These are phyloP conservation scores for Linnemannia hyalina DNA, from an alignment of 192 early-diverging fungal genomes.

Conservation along the genomic window DNA sequence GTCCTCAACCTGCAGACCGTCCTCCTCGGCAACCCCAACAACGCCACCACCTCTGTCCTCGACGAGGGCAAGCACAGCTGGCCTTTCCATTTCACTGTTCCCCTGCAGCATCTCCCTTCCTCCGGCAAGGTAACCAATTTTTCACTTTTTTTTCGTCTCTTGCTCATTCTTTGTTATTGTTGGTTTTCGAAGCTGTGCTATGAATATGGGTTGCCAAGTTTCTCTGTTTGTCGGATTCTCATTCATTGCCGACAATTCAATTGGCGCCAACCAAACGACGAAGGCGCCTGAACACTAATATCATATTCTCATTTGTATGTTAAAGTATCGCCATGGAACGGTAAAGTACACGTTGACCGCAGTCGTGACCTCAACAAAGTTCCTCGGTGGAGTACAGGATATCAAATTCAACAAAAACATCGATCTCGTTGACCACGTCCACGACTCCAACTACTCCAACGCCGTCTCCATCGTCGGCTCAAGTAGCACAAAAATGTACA, in stretches of 20 bases:
- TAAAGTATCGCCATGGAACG: conserved; percentile 43
- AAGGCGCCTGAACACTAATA: not conserved
- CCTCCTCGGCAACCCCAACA: conserved; percentile 41
- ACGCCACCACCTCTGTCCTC: conserved; percentile 17
- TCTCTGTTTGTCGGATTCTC: too few relatives aligned
- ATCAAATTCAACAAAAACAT: conserved; percentile 12
- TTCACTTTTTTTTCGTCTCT: not conserved
- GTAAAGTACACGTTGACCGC: conserved; percentile 40
- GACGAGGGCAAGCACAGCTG: conserved; percentile 29
- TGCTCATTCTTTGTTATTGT: not conserved
- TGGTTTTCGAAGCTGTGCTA: not conserved
- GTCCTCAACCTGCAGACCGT: conserved; percentile 41
- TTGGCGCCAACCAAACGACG: not conserved
- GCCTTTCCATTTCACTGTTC: conserved; percentile 34
- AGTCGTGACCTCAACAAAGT: not conserved
- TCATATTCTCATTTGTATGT: not conserved
- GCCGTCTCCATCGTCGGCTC: conserved; percentile 22
- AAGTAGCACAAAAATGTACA: conserved; percentile 20
- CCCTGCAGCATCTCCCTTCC: conserved; percentile 30
- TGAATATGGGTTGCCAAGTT: too few relatives aligned
- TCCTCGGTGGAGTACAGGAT: conserved; percentile 42
- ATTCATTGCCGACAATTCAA: too few relatives aligned
- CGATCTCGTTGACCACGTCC: conserved; percentile 29
- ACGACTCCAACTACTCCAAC: conserved; percentile 17
- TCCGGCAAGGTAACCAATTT: conserved; percentile 31